phyloP scores from a whole-genome alignment of 2,329 filamentous ascomycete species.

The Sarocladium brachiariae region DNA sequence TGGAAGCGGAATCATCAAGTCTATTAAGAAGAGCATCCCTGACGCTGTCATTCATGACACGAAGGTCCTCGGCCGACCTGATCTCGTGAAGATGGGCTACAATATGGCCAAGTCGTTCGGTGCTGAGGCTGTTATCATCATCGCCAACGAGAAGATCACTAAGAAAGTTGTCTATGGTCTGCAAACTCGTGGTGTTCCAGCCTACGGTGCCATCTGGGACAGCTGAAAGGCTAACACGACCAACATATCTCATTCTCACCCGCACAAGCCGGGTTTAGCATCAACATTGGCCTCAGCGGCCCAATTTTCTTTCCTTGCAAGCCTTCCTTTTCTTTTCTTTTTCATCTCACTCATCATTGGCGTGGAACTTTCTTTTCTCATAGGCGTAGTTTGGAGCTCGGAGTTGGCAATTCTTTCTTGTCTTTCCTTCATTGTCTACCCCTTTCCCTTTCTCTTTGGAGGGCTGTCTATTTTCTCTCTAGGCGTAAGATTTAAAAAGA shows the following conservation, averaged over 20 bases:
- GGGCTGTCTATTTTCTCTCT: too few relatives aligned
- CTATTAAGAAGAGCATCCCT: conserved; percentile 51
- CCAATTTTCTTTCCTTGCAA: neutral
- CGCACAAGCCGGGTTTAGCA: too few relatives aligned
- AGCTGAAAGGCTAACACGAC: conserved; percentile 20
- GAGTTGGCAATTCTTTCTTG: neutral
- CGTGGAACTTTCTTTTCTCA: neutral
- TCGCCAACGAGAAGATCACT: conserved; percentile 63
- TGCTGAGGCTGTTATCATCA: conserved; percentile 65
- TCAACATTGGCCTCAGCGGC: neutral
- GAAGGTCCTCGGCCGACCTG: conserved; percentile 47
- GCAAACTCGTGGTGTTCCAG: conserved; percentile 57
- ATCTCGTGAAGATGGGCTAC: conserved; percentile 43
- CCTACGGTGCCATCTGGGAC: conserved; percentile 71
- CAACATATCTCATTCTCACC: too few relatives aligned
- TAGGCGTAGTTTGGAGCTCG: neutral
- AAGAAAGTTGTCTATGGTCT: conserved; percentile 62
- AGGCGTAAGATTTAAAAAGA: too few relatives aligned
- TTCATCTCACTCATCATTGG: neutral
- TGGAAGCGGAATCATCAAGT: conserved; percentile 46
- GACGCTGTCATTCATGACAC: conserved; percentile 64
- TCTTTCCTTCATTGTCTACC: neutral
- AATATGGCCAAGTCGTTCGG: conserved; percentile 49
- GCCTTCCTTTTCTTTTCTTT: neutral
- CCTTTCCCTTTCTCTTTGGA: neutral